These are phyloP conservation scores for Effrenium voratum DNA, from an alignment of 73 alveolate species.

Conservation along the genomic window DNA sequence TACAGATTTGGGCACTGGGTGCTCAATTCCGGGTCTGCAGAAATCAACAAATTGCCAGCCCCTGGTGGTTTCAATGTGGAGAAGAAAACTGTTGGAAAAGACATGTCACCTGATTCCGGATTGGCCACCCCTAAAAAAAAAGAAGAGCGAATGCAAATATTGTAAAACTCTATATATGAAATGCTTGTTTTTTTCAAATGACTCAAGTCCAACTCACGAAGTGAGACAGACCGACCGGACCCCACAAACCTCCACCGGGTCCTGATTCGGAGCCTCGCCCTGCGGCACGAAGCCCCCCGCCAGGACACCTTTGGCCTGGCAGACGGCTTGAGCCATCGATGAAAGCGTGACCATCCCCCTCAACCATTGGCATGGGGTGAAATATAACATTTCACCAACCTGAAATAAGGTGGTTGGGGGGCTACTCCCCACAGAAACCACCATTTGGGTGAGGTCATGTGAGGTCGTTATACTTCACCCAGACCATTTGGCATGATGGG, in stretches of 20 bases:
- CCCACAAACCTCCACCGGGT: not conserved
- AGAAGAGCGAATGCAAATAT: not conserved
- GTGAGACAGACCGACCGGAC: not conserved
- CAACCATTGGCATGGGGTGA: not conserved
- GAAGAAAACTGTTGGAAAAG: no score
- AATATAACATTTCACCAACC: not conserved
- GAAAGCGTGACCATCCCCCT: no score
- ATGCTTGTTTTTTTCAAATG: not conserved
- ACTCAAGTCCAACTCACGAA: not conserved
- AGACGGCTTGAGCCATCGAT: no score
- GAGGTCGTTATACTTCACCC: no score
- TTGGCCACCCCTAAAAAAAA: not conserved
- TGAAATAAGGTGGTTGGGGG: not conserved
- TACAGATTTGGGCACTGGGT: no score
- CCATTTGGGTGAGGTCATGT: no score
- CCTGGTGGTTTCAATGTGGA: no score
- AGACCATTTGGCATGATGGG: no score
- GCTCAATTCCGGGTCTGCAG: no score
- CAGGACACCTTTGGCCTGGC: constrained; percentile 78
- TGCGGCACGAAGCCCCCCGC: constrained; percentile 85
- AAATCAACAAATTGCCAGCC: no score
- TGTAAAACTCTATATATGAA: not conserved
- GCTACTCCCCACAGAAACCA: no score
- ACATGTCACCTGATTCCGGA: not conserved
- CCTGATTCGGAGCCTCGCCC: constrained; percentile 69